A percentile compares a stretch with the other conserved stretches of the same genome.
Conservation (phyloP, 1,284 basidiomycete species). For the Athelia psychrophila region DNA sequence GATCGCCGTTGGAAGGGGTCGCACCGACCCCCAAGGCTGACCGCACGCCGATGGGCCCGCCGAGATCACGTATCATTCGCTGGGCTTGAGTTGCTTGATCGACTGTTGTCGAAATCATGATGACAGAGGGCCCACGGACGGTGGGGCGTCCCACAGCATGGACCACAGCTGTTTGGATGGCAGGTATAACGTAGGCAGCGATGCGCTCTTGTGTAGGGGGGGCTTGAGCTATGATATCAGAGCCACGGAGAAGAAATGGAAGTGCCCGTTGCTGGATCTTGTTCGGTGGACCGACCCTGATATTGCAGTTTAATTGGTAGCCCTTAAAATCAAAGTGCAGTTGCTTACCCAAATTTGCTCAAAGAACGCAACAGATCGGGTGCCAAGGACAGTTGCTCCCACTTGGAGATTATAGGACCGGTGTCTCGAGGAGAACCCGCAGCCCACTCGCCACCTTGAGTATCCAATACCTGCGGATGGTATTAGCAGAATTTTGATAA, state of each 20-base stretch:
- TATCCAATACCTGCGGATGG: slow-evolving; percentile 42
- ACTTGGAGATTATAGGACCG: slow-evolving; percentile 90
- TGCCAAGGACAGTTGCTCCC: slow-evolving; percentile 90
- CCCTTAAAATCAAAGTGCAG: slow-evolving; percentile 9
- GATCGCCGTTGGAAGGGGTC: slow-evolving; percentile 57
- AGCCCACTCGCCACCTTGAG: slow-evolving; percentile 50
- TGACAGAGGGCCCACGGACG: slow-evolving; percentile 79
- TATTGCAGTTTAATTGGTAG: slow-evolving; percentile 8
- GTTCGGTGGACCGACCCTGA: slow-evolving; percentile 94
- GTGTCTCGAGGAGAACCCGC: slow-evolving; percentile 61
- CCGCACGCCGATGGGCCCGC: slow-evolving; percentile 85
- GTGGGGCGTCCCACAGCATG: slow-evolving; percentile 48
- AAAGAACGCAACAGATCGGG: slow-evolving; percentile 88
- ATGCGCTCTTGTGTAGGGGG: slow-evolving; percentile 98
- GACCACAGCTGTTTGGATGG: slow-evolving; percentile 82
- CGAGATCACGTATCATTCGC: slow-evolving; percentile 94
- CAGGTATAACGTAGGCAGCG: slow-evolving; percentile 94
- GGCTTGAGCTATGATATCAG: slow-evolving; percentile 97
- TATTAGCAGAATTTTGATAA: slow-evolving; percentile 7
- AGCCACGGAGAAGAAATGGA: slow-evolving; percentile 90
- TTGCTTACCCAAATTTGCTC: slow-evolving; percentile 86
- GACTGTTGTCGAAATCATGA: slow-evolving; percentile 96
- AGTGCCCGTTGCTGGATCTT: slow-evolving; percentile 98
- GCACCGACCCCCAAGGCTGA: slow-evolving; percentile 85
- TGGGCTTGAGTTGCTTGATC: slow-evolving; percentile 99